Base-by-base conservation (phyloP, 2,329 filamentous ascomycete genomes). In the Pseudogymnoascus sp. region DNA sequence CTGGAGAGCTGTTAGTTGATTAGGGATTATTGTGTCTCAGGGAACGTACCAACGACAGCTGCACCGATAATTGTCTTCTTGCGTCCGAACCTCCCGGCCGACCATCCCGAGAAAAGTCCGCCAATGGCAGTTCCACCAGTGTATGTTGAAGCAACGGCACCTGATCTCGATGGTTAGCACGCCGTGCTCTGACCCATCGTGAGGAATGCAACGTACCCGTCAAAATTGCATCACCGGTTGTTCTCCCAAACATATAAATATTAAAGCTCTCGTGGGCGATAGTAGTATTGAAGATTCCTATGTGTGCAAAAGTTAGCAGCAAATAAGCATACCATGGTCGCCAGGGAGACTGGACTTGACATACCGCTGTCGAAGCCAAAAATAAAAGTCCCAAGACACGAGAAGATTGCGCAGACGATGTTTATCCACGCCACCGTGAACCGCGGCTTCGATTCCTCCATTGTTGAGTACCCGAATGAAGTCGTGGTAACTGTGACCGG, bases 251-350 rank as follows among this genome's bases (percentile, higher is more conserved):
- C 70, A 75, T 73, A 61, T 74, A 72, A 6, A 68, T 60, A 35
- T 69, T 71, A 65, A 74, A 75, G 1, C 68, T 68, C 11, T 69
- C 66, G 59, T 76, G 74, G 19, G 69, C 72, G 6, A 74, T 67
- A 0, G 71, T 75, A 11, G 73, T 74, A 7, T 71, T 72, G 38
- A 75, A 72, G 26, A 74, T 74, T 11, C 72, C 50, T 56, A 19
- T 19, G 13, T 19, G 50, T 2, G 8, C 4, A 56, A 56, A 6
- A 19, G 50, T 33, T n/a, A 19, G 50, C 50, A 56, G 13, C 5
- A 13, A 33, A 33, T 56, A 33, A 31, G 24, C 14, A 29, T 29
- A 16, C 44, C 7, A 33, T 19, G n/a, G 50, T 7, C 6, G 47
- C 4, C 26, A 2, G 47, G 16, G 50, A 33, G 50, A 26, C 14